Conservation (phyloP, 148 eudicot genomes). For the Silene conica region DNA sequence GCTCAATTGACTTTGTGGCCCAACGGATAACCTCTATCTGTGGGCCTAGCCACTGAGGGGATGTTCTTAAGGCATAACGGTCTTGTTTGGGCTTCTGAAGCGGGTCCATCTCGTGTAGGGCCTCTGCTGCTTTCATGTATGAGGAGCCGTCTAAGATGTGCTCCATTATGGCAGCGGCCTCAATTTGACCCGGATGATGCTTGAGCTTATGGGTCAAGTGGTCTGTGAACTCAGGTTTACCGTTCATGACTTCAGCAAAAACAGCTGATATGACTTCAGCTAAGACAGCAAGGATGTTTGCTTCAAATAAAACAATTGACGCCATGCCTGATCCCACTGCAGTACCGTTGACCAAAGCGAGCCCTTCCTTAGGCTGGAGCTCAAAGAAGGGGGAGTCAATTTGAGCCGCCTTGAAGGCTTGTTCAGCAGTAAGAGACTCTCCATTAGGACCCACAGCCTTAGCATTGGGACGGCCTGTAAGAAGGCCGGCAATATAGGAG, state of each 20-base stretch:
- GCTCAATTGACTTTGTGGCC: slow-evolving; percentile 71
- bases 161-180: slow-evolving; percentile 91
- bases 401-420: slow-evolving; percentile 58
- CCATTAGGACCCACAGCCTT: slow-evolving; percentile 70
- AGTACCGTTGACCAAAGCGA: slow-evolving; percentile 80
- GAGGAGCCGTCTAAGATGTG: slow-evolving; percentile 64
- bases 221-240: slow-evolving; percentile 82
- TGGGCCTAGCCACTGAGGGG: slow-evolving; percentile 93
- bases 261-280: slow-evolving; percentile 68
- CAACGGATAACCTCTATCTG: slow-evolving; percentile 76
- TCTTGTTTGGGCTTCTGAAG: slow-evolving; percentile 85
- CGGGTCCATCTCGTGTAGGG: slow-evolving; percentile 62
- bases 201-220: slow-evolving; percentile 76
- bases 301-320: slow-evolving; percentile 63
- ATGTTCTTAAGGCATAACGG: slow-evolving; percentile 71
- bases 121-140: slow-evolving; percentile 63
- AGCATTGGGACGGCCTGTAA: slow-evolving; percentile 76
- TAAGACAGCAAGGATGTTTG: slow-evolving; percentile 54
- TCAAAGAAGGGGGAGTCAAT: slow-evolving; percentile 50
- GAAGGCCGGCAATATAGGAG: slow-evolving; percentile 80
- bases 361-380: slow-evolving; percentile 80
- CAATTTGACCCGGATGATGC: slow-evolving; percentile 91
- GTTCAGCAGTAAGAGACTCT: slow-evolving; percentile 39
- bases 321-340: slow-evolving; percentile 91
- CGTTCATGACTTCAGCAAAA: slow-evolving; percentile 92